Conservation (phyloP, 805 yeast species). For the Candida pini region DNA sequence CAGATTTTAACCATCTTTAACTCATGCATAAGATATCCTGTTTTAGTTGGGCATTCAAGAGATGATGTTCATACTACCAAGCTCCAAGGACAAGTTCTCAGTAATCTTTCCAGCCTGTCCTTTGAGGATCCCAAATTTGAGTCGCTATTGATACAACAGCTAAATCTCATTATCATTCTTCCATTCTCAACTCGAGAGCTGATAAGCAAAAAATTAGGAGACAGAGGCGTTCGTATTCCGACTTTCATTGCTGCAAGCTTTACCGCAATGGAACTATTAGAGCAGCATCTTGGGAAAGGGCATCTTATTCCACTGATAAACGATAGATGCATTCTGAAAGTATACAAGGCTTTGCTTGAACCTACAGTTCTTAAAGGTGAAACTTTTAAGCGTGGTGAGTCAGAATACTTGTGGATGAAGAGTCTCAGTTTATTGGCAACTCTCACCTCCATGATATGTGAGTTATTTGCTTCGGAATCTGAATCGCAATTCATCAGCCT, state of each 20-base stretch:
- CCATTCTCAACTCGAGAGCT: slow-evolving; percentile 59
- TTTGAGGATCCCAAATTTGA: slow-evolving; percentile 31
- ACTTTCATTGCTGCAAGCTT: slow-evolving; percentile 59
- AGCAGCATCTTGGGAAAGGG: slow-evolving; percentile 27
- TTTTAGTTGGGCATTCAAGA: slow-evolving; percentile 49
- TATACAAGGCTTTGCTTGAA: slow-evolving; percentile 47
- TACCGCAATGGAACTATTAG: slow-evolving; percentile 37
- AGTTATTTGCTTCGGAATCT: slow-evolving; percentile 10
- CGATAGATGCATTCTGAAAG: slow-evolving; percentile 40
- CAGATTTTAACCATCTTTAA: slow-evolving; percentile 54
- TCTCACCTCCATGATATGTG: slow-evolving; percentile 30
- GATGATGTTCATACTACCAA: slow-evolving; percentile 57
- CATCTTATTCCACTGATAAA: slow-evolving; percentile 34
- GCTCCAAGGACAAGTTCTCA: slow-evolving; percentile 56
- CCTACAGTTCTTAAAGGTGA: slow-evolving; percentile 40
- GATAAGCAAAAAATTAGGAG: slow-evolving; percentile 47
- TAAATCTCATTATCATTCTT: slow-evolving; percentile 46
- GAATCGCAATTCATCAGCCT: slow-evolving; percentile 7
- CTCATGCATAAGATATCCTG: slow-evolving; percentile 66
- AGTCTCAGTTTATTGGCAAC: slow-evolving; percentile 37
- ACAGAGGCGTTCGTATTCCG: slow-evolving; percentile 43
- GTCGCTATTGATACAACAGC: slow-evolving; percentile 45
- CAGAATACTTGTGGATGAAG: slow-evolving; percentile 48
- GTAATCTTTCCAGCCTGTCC: slow-evolving; percentile 33
- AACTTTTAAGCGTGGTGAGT: slow-evolving; percentile 25